These are phyloP conservation scores for Rhytidiadelphus loreus DNA, from an alignment of 225 moss, liverwort and hornwort species.

Conservation along the genomic window DNA sequence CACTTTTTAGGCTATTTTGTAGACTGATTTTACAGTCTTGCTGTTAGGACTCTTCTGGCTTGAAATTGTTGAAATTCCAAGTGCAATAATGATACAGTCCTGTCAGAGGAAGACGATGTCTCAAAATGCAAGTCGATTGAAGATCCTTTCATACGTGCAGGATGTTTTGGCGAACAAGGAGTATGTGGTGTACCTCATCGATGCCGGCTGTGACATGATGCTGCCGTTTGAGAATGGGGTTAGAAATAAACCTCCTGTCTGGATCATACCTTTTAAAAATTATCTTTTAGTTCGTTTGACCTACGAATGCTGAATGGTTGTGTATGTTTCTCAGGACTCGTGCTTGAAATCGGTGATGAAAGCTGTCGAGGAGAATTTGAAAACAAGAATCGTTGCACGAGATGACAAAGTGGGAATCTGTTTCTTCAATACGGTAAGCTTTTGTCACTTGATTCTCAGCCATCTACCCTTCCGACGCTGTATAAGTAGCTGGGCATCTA, in stretches of 20 bases:
- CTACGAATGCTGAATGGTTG: background rate
- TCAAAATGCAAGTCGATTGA: background rate
- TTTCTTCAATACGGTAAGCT: conserved; percentile 82
- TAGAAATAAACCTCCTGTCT: background rate
- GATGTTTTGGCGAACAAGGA: conserved; percentile 77
- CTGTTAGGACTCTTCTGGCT: background rate
- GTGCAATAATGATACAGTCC: background rate
- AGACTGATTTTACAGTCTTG: background rate
- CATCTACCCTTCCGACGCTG: background rate
- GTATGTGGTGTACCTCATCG: conserved; percentile 71
- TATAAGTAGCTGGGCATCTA: background rate
- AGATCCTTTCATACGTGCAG: conserved; percentile 24
- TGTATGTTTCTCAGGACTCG: conserved; percentile 38
- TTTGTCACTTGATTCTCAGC: background rate
- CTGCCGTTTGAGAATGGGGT: conserved; percentile 63
- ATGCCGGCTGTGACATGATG: conserved; percentile 87
- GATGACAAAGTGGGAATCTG: conserved; percentile 98
- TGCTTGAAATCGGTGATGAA: conserved; percentile 68
- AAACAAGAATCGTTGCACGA: conserved; percentile 71
- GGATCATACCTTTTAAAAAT: background rate
- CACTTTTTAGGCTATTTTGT: background rate
- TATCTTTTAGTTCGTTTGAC: background rate
- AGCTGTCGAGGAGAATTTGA: conserved; percentile 66
- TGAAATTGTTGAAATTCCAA: background rate
- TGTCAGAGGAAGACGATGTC: background rate